Evolutionary conservation across 129 eudicot species (phyloP).

Genomic region (Heracleum sosnowskyi): DNA sequence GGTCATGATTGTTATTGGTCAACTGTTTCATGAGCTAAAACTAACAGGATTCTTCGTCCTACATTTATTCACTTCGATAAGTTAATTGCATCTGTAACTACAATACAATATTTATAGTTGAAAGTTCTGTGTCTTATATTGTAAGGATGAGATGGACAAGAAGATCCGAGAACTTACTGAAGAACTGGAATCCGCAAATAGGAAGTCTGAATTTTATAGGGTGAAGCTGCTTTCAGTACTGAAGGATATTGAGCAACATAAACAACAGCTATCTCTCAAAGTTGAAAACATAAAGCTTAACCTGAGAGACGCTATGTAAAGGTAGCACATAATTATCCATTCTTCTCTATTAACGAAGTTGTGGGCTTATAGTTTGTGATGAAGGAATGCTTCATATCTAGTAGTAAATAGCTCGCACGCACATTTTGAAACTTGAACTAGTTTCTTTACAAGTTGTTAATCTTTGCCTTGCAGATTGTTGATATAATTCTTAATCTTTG

Average conservation of each 20-base stretch:
- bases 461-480: neutral
- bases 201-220: constrained; percentile 54
- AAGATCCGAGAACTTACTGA: constrained; percentile 38
- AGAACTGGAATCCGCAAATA: constrained; percentile 44
- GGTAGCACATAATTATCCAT: constrained; percentile 6
- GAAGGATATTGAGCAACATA: constrained; percentile 60
- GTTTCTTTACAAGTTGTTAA: neutral
- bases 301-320: constrained; percentile 41
- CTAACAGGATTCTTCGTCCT: neutral
- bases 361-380: neutral
- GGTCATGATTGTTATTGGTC: neutral
- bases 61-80: neutral
- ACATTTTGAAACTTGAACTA: neutral
- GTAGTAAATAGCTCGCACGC: neutral
- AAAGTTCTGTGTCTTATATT: neutral
- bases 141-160: constrained; percentile 60
- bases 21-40: neutral
- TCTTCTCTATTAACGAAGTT: neutral
- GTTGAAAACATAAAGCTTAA: constrained; percentile 49
- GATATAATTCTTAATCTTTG: neutral
- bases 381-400: neutral
- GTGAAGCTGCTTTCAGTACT: constrained; percentile 48
- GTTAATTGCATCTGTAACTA: neutral
- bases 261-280: constrained; percentile 50
- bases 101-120: neutral